Evolutionary conservation across 2,329 filamentous ascomycete species (phyloP).

Genomic region (Achaetomium macrosporum): DNA sequence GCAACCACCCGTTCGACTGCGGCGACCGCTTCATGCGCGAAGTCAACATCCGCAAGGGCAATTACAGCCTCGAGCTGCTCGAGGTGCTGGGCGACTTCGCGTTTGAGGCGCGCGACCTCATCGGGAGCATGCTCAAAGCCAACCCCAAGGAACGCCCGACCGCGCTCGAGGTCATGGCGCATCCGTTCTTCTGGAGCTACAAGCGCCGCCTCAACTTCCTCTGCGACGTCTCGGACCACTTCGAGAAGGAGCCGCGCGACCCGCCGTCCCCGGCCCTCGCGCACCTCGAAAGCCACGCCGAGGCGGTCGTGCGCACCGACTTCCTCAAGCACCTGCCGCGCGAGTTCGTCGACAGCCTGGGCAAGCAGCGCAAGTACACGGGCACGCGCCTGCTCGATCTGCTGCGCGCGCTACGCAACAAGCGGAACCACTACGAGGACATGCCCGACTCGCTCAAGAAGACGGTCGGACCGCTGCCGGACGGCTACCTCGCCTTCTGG

Average conservation of each 20-base stretch:
- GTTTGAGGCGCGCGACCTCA: conserved; percentile 80
- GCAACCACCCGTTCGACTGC: conserved; percentile 87
- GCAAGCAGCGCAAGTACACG: conserved; percentile 93
- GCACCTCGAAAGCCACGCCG: conserved; percentile 51
- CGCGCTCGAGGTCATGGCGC: conserved; percentile 74
- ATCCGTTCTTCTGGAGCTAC: conserved; percentile 92
- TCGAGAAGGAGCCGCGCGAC: conserved; percentile 85
- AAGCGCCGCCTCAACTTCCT: conserved; percentile 87
- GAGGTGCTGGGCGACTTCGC: conserved; percentile 76
- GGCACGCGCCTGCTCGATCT: conserved; percentile 79
- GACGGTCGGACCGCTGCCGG: conserved; percentile 65
- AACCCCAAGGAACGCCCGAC: conserved; percentile 58
- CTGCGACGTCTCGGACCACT: conserved; percentile 95
- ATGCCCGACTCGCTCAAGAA: conserved; percentile 74
- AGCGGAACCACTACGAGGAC: conserved; percentile 96
- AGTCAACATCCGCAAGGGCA: conserved; percentile 91
- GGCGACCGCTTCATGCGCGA: conserved; percentile 94
- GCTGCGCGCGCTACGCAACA: conserved; percentile 83
- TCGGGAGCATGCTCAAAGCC: conserved; percentile 66
- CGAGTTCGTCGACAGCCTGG: conserved; percentile 81
- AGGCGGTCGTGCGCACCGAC: conserved; percentile 57
- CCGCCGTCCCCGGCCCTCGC: conserved; percentile 65
- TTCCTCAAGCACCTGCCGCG: conserved; percentile 72
- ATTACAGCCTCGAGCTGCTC: conserved; percentile 64
- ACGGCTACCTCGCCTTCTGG: conserved; percentile 83